phyloP scores from a whole-genome alignment of 2,329 filamentous ascomycete genomes.

The Fusarium chlamydosporum region DNA sequence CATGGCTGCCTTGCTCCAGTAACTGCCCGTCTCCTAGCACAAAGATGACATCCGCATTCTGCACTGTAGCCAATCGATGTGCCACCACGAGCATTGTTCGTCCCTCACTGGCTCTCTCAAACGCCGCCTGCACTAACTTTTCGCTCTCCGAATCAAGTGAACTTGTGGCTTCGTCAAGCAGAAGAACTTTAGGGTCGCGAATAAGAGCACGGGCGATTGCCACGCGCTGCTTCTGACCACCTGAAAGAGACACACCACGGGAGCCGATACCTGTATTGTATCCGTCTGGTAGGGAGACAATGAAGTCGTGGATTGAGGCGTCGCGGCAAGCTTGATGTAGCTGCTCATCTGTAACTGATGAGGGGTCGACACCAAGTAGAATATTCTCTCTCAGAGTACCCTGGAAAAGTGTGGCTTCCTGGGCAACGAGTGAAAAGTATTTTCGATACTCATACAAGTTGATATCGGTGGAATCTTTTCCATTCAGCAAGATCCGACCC shows the following conservation, averaged over 20 bases:
- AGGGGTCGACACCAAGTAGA: constrained; percentile 72
- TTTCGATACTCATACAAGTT: constrained; percentile 74
- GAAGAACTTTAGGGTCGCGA: constrained; percentile 73
- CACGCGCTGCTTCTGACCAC: constrained; percentile 80
- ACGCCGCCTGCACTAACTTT: constrained; percentile 74
- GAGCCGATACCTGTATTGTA: constrained; percentile 78
- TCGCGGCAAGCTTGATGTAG: constrained; percentile 69
- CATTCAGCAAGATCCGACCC: constrained; percentile 76
- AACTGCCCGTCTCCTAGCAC: constrained; percentile 77
- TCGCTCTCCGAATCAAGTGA: constrained; percentile 75
- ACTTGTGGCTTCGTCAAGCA: constrained; percentile 81
- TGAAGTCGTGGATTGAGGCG: constrained; percentile 80
- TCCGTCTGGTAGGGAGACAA: constrained; percentile 74
- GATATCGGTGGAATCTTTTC: constrained; percentile 69
- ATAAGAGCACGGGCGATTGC: constrained; percentile 78
- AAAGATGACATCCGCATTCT: constrained; percentile 84
- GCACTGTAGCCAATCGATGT: constrained; percentile 81
- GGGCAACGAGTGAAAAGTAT: constrained; percentile 77
- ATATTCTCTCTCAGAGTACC: constrained; percentile 79
- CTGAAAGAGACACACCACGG: constrained; percentile 75
- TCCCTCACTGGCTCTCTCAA: constrained; percentile 73
- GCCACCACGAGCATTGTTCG: constrained; percentile 82
- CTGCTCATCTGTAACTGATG: constrained; percentile 65
- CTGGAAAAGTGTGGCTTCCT: constrained; percentile 81
- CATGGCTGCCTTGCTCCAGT: constrained; percentile 67